Evolutionary conservation across 139 green algal species (phyloP).

Genomic region (Tetradesmus lagerheimii): DNA sequence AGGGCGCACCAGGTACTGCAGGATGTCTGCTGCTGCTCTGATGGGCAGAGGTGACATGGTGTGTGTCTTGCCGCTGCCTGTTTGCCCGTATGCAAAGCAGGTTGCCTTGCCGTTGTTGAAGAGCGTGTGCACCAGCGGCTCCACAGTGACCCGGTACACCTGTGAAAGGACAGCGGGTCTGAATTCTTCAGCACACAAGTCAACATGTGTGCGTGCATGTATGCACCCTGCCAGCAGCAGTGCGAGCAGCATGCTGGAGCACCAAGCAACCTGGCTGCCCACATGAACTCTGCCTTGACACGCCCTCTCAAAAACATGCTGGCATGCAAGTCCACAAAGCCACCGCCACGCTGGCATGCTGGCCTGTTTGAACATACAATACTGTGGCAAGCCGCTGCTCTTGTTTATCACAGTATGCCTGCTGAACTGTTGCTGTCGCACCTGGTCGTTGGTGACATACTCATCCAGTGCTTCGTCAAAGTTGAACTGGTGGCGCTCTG

Average conservation of each 20-base stretch:
- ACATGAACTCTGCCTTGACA: no score
- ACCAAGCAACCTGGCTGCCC: background rate
- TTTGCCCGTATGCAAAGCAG: slow-evolving; percentile 98
- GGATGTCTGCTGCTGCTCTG: slow-evolving; percentile 90
- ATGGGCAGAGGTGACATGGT: slow-evolving; percentile 97
- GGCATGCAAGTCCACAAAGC: background rate
- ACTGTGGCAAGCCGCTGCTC: no score
- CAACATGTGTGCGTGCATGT: background rate
- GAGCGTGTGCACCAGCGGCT: slow-evolving; percentile 94
- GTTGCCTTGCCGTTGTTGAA: slow-evolving; percentile 90
- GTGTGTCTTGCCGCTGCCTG: slow-evolving; percentile 96
- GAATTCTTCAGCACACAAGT: background rate
- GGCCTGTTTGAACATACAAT: no score
- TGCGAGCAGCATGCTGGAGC: background rate
- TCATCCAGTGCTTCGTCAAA: slow-evolving; percentile 97
- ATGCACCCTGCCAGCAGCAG: background rate
- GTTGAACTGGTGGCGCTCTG: slow-evolving; percentile 89
- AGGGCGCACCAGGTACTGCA: slow-evolving; percentile 70
- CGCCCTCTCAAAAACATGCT: background rate
- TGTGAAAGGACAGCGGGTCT: background rate
- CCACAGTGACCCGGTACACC: slow-evolving; percentile 91
- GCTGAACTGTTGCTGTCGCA: background rate
- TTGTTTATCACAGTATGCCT: no score
- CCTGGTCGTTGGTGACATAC: slow-evolving; percentile 87
- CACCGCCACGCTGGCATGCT: no score